Evolutionary conservation across 176 grass and related monocot genomes (phyloP), one percentile per base, ranked within the genome.

Genomic region (Carex cristatella): DNA sequence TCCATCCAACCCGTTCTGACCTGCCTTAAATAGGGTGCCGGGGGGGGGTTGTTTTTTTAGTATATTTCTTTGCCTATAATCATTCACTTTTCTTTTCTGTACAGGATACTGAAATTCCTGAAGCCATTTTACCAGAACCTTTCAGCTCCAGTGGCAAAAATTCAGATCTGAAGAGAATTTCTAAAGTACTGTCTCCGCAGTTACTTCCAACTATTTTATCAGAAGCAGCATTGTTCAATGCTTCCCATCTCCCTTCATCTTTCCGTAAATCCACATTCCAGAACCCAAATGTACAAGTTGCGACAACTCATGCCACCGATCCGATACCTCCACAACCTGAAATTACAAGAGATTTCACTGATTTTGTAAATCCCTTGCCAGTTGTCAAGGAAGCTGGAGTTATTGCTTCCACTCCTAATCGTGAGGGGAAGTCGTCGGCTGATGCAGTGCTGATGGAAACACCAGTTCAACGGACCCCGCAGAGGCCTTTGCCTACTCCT

Each of bases 61-160:
- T 33, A 35, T 6, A 13, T 15, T 35, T 37, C 32, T 62, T 38
- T 15, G 2, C 18, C 15, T 75, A 44, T 51, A 51, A 3, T 56
- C 14, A 4, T 85, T 13, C 2, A 28, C 32, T 54, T 33, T 23
- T 38, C 46, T 55, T 67, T 83, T 65, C 4, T 10, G 16, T 89
- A 61, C 87, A 99, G 97, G 81, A 55, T 78, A 91, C 84, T 59
- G 90, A 95, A 30, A 79, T 99, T 76, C 97, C 93, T 51, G 84
- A 96, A 86, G 93, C 90, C 65, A 83, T 81, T 38, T 85, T 99
- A 89, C 97, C 97, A 70, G 93, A 99, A 71, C 97, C 90, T 55
- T 99, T 99, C 66, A 96, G 87, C 89, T 71, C 67, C 56, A 82
- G 38, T 80, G 85, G 84, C n/a, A 61, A 75, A 19, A 61, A 65